These are phyloP conservation scores for Pythium monospermum DNA, from an alignment of 352 stramenopile genomes.

Conservation along the genomic window DNA sequence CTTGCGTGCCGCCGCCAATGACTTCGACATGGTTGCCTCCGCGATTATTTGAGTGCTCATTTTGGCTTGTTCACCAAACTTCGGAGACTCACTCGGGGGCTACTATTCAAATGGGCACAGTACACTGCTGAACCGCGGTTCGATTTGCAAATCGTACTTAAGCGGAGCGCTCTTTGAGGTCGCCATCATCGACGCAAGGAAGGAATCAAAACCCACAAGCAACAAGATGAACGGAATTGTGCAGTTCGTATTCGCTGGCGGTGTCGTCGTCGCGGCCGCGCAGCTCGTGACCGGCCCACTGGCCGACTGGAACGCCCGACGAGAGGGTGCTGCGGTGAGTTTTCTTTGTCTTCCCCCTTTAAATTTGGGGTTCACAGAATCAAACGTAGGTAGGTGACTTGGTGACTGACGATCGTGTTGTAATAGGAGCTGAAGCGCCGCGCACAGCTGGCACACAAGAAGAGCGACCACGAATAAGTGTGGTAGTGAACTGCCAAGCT, in stretches of 20 bases:
- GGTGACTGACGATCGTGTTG: neutral
- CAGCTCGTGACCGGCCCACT: constrained; percentile 61
- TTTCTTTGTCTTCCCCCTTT: neutral
- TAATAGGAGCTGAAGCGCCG: constrained; percentile 62
- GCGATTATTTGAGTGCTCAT: too few relatives aligned
- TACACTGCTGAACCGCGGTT: constrained; percentile 6
- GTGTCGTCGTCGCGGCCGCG: constrained; percentile 60
- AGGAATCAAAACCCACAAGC: neutral
- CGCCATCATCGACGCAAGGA: constrained; percentile 6
- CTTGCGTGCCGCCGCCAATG: constrained; percentile 32
- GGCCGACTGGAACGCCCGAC: constrained; percentile 73
- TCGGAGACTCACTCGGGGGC: too few relatives aligned
- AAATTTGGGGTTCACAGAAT: too few relatives aligned
- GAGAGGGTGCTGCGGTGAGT: constrained; percentile 55
- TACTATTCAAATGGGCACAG: neutral
- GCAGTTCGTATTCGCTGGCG: constrained; percentile 67
- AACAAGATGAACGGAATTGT: constrained; percentile 63
- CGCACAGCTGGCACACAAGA: constrained; percentile 38
- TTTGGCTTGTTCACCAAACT: too few relatives aligned
- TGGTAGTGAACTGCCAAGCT: neutral
- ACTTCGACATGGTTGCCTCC: neutral
- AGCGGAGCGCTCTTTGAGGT: constrained; percentile 1
- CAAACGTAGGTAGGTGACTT: too few relatives aligned
- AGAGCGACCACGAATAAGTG: constrained; percentile 41
- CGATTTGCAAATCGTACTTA: neutral